phyloP scores from a whole-genome alignment of 2,329 filamentous ascomycete species.

The Alternaria tenuissima region DNA sequence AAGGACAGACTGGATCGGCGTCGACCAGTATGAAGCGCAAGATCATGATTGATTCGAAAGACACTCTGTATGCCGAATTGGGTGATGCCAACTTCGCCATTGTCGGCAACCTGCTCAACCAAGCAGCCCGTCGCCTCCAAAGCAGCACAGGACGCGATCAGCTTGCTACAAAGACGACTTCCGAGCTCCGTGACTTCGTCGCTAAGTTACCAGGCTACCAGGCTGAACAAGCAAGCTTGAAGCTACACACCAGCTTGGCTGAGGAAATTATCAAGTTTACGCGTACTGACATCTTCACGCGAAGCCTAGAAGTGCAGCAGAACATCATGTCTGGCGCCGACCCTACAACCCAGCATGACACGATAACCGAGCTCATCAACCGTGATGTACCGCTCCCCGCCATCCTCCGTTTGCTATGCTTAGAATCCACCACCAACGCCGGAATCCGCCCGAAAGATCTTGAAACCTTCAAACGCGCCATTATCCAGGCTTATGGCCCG shows the following conservation, averaged over 20 bases:
- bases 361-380: conserved; percentile 93
- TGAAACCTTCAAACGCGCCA: conserved; percentile 85
- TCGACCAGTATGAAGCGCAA: conserved; percentile 77
- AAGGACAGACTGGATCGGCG: conserved; percentile 58
- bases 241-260: conserved; percentile 87
- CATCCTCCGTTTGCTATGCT: conserved; percentile 83
- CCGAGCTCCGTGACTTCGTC: conserved; percentile 95
- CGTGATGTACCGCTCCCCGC: conserved; percentile 82
- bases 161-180: conserved; percentile 79
- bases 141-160: conserved; percentile 90
- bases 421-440: conserved; percentile 89
- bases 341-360: conserved; percentile 85
- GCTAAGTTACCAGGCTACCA: conserved; percentile 90
- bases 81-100: conserved; percentile 95
- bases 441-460: conserved; percentile 89
- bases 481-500: conserved; percentile 92
- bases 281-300: conserved; percentile 85
- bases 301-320: conserved; percentile 91
- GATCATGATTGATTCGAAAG: conserved; percentile 85
- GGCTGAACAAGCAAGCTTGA: conserved; percentile 90
- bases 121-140: conserved; percentile 84
- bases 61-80: conserved; percentile 86
- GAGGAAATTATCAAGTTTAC: conserved; percentile 97
- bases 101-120: conserved; percentile 87
- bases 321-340: conserved; percentile 92